Percentiles rank a stretch among this genome's conserved stretches.
phyloP scores from a whole-genome alignment of 1,284 basidiomycete genomes.

The Phellinidium pouzarii region DNA sequence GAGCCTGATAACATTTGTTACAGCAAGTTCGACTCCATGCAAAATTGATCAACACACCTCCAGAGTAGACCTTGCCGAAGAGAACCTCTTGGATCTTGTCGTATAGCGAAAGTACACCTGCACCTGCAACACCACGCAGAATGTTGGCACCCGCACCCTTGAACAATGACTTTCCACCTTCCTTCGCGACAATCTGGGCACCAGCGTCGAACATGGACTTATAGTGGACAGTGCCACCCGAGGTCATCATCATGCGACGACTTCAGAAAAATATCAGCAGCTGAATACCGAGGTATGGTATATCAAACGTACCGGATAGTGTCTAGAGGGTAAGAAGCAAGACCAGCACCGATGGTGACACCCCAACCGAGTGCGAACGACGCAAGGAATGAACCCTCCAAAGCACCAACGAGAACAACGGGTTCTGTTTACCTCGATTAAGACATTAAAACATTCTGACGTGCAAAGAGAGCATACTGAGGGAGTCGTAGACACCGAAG shows the following conservation, averaged over 20 bases:
- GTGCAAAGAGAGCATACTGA: slow-evolving; percentile 49
- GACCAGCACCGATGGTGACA: slow-evolving; percentile 93
- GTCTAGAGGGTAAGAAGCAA: slow-evolving; percentile 92
- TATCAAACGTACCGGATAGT: slow-evolving; percentile 68
- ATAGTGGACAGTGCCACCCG: slow-evolving; percentile 79
- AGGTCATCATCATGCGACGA: slow-evolving; percentile 97
- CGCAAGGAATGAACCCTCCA: slow-evolving; percentile 86
- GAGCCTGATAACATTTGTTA: slow-evolving; percentile 33
- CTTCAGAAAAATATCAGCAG: slow-evolving; percentile 31
- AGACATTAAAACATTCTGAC: slow-evolving; percentile 5
- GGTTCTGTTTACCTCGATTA: slow-evolving; percentile 53
- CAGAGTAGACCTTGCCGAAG: slow-evolving; percentile 96
- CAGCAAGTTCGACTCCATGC: neutral
- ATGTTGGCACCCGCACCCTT: slow-evolving; percentile 98
- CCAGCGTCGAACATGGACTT: slow-evolving; percentile 88
- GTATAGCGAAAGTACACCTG: slow-evolving; percentile 92
- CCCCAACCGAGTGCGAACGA: slow-evolving; percentile 90
- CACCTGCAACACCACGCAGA: slow-evolving; percentile 96
- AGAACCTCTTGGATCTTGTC: slow-evolving; percentile 88
- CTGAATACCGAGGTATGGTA: neutral
- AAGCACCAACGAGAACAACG: slow-evolving; percentile 81
- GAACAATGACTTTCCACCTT: slow-evolving; percentile 86
- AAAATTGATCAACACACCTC: slow-evolving; percentile 34
- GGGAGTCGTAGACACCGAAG: slow-evolving; percentile 92
- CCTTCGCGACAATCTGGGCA: slow-evolving; percentile 79